Evolutionary conservation across 2,329 filamentous ascomycete genomes (phyloP).

Genomic region (Colletotrichum tropicale): DNA sequence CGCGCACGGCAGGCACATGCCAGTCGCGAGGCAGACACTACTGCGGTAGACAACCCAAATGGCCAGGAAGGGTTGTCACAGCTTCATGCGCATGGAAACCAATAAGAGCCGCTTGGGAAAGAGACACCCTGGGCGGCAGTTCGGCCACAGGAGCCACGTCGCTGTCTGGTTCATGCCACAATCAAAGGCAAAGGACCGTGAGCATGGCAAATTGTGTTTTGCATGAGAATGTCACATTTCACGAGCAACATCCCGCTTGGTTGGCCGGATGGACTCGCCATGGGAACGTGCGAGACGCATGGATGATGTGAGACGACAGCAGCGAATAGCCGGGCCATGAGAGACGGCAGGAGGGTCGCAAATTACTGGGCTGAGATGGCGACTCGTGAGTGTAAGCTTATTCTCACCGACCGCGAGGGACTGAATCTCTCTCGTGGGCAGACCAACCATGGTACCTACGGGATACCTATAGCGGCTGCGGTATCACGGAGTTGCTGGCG

Average conservation of each 20-base stretch:
- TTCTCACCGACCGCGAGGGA: conserved; percentile 4
- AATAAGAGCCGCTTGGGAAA: background rate
- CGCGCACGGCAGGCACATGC: conserved; percentile 9
- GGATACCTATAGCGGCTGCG: background rate
- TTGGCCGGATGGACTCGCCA: background rate
- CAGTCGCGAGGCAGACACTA: background rate
- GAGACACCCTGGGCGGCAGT: background rate
- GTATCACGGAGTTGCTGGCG: conserved; percentile 7
- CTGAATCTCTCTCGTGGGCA: background rate
- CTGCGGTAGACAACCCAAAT: background rate
- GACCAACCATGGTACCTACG: background rate
- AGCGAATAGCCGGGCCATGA: background rate
- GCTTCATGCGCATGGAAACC: conserved; percentile 16
- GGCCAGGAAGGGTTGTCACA: background rate
- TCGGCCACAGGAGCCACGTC: conserved; percentile 1
- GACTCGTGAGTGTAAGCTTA: conserved; percentile 14
- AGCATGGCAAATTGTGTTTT: background rate
- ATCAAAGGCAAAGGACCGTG: background rate
- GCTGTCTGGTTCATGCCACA: background rate
- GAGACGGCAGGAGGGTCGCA: background rate
- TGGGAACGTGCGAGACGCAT: conserved; percentile 10
- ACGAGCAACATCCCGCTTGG: background rate
- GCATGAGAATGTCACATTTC: background rate
- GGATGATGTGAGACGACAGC: conserved; percentile 15
- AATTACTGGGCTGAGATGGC: background rate